Evolutionary conservation across 306 rosid species (phyloP), one percentile per base, ranked within the genome.

Genomic region (Cucurbita argyrosperma): DNA sequence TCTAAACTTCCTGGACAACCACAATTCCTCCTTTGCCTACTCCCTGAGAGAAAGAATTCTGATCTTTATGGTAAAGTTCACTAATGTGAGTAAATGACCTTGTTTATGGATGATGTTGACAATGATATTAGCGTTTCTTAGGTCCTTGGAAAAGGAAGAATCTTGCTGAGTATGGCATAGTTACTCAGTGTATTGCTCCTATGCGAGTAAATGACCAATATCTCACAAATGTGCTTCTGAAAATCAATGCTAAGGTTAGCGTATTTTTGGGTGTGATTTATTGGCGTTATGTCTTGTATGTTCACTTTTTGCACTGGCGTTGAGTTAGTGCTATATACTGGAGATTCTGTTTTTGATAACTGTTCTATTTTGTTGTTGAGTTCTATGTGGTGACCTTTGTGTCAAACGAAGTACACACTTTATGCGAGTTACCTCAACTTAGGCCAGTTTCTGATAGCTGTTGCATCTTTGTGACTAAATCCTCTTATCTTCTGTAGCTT

Each of bases 81-180:
- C 47, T 18, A 38, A 1, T 16, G 15, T 8, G 26, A 26, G 26
- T 26, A 26, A 26, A 26, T 26, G 26, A 1, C 26, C 26, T 26
- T 60, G 16, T 23, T 26, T 16, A 16, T 21, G 10, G 50, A 18
- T n/a, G 63, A 54, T 26, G 19, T 63, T 10, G 30, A 37, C 69
- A 74, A 57, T 61, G 18, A 15, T 71, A 74, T 11, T 62, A 62
- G 50, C 7, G 4, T 55, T 55, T 76, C 49, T 16, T 37, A 95
- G 99, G 99, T 70, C 99, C 97, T 7, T 95, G 99, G 99, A 95
- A 95, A 55, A 76, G 79, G 38, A 95, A 88, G 74, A 83, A 79
- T 76, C 97, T 95, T 12, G 81, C 91, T 10, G 96, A 91, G 4
- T 78, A 69, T 76, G 99, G 99, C 23, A 80, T 95, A 37, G 91